Evolutionary conservation across 2,329 filamentous ascomycete species (phyloP), one percentile per base, ranked within the genome.

Genomic region (Colletotrichum karsti): DNA sequence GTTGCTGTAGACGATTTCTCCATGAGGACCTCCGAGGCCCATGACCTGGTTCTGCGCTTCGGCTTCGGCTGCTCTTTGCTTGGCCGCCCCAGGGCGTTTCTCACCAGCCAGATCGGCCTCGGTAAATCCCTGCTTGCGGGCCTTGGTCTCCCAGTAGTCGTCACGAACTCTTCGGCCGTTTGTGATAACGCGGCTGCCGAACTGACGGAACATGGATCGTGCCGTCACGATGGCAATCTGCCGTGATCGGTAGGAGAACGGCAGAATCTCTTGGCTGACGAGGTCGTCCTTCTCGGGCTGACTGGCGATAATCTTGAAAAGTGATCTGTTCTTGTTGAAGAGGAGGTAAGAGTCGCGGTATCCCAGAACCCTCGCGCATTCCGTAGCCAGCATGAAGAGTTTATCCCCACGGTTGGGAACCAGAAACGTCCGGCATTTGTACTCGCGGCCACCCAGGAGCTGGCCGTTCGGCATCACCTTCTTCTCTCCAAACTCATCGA

Each of bases 81-180:
- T 97, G 66, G 94, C 91, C 41, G 93, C 95, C 60, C 96, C 96
- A 6, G 96, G 96, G 71, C 96, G 88, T 84, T 99, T 98, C 82
- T 99, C 96, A 42, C 96, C 96, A 4, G 96, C 96, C 56, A 95
- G 87, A 79, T 99, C 96, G 70, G 97, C 94, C 78, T 99, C 96
- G 1, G 96, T 99, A 77, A 99, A 99, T 10, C 96, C 96, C 80
- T 99, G 96, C 81, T 98, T 99, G 53, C 93, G 88, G 7, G 96
- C 96, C 81, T 98, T 98, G 76, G 92, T 93, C 80, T 98, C 96
- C 96, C 96, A 99, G 81, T 99, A 99, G 78, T 99, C 96, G 80
- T 99, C 96, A 55, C 96, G 91, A 44, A 99, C 96, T 65, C 96
- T 88, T 70, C 95, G 89, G 35, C 96, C 96, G 75, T 95, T 93